Evolutionary conservation across 148 eudicot genomes (phyloP), one percentile per base, ranked within the genome.

Genomic region (Rhododendron griersonianum): DNA sequence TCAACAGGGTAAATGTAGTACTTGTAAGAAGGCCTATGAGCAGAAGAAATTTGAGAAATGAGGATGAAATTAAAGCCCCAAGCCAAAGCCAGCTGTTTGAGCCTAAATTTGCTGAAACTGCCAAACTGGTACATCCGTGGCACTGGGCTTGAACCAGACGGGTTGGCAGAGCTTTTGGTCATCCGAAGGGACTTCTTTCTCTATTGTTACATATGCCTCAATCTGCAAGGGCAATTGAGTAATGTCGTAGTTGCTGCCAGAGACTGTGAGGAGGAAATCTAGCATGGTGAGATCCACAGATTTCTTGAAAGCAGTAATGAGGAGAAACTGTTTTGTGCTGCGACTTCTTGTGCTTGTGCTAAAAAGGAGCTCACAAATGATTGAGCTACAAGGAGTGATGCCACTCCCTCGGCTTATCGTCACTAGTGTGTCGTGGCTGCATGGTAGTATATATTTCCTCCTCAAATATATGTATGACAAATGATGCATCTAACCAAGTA

Each of bases 391-490:
- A 28, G 98, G 98, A 23, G 98, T 91, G 23, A 96, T 90, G 47
- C 98, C 98, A 50, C 95, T 94, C 67, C 96, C 98, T 87, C 95
- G 98, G 71, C 96, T 90, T 47, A 96, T 89, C 94, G 94, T 88
- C 85, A 94, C 94, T 7, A 94, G 87, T 30, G 87, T 89, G 48
- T 96, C 94, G 19, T 91, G 92, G 91, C 98, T 94, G 91, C 87
- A 41, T 35, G 53, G 21, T 55, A 55, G 63, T 39, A 44, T 37
- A 44, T 16, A 47, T 35, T 47, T 87, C 47, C 33, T n/a, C 18
- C 21, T 75, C 84, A 65, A n/a, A 2, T n/a, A 65, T 65, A 25
- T 25, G n/a, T 19, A 19, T 59, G 23, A 5, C n/a, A 59, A 7
- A 19, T 19, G n/a, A 55, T 55, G 61, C 61, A 55, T 18, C 65